Evolutionary conservation across 306 rosid genomes (phyloP).

Genomic region (Mucuna pruriens): DNA sequence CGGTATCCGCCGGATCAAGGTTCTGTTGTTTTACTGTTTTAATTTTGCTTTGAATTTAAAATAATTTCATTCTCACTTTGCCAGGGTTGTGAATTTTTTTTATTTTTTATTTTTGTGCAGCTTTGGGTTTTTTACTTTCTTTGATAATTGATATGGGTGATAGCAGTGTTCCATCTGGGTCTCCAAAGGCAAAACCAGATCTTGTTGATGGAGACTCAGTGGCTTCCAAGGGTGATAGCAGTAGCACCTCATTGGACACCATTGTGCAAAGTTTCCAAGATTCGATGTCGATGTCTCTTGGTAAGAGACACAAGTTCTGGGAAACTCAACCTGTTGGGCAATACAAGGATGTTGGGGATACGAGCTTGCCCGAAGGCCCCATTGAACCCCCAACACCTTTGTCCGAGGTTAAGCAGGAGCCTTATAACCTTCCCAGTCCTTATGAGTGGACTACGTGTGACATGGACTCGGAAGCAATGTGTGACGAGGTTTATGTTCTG

Average conservation of each 20-base stretch:
- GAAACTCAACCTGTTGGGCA: slow-evolving; percentile 77
- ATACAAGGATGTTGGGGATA: slow-evolving; percentile 66
- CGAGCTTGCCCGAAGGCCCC: slow-evolving; percentile 64
- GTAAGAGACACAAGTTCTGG: slow-evolving; percentile 62
- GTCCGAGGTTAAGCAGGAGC: slow-evolving; percentile 79
- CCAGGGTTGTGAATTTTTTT: neutral
- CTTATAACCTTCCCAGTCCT: slow-evolving; percentile 70
- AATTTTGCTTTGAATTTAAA: neutral
- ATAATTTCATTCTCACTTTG: neutral
- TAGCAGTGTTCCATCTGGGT: slow-evolving; percentile 31
- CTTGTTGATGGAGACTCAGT: slow-evolving; percentile 11
- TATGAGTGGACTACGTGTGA: slow-evolving; percentile 53
- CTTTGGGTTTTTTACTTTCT: neutral
- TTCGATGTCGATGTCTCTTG: slow-evolving; percentile 62
- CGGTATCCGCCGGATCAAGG: neutral
- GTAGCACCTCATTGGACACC: slow-evolving; percentile 54
- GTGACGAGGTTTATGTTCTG: slow-evolving; percentile 42
- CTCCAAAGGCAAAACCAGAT: slow-evolving; percentile 40
- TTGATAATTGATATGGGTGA: slow-evolving; percentile 33
- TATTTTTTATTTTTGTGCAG: neutral
- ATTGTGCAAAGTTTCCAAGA: slow-evolving; percentile 64
- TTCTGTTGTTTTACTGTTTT: neutral
- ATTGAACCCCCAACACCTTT: slow-evolving; percentile 69
- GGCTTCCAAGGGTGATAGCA: neutral
- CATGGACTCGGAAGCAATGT: slow-evolving; percentile 37